Conservation (phyloP, 2,329 filamentous ascomycete species). For the Sporothrix phasma region DNA sequence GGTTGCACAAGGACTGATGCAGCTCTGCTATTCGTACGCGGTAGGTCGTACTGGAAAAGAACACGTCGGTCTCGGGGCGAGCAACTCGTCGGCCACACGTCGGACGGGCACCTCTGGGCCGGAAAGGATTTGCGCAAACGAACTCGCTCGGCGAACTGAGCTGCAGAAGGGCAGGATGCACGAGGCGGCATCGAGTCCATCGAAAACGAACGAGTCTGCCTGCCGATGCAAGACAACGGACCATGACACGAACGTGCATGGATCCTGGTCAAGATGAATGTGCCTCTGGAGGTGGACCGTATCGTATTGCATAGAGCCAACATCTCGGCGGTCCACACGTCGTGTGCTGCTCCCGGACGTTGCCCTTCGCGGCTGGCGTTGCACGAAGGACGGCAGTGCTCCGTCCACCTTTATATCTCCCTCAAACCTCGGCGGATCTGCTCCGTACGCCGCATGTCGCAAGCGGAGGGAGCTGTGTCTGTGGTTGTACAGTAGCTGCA, state of each 20-base stretch:
- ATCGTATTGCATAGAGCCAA: not conserved
- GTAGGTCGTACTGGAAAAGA: not conserved
- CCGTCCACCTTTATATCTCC: not conserved
- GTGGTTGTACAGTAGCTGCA: not conserved
- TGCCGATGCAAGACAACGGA: not conserved
- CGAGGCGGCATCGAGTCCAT: not conserved
- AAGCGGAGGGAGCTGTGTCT: not conserved
- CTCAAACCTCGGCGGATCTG: not conserved
- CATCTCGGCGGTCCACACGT: too few relatives aligned
- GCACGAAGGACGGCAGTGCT: not conserved
- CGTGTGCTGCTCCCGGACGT: not conserved
- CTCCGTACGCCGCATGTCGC: not conserved
- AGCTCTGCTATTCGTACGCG: not conserved
- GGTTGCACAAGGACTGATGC: not conserved
- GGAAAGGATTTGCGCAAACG: not conserved
- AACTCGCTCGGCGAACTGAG: not conserved
- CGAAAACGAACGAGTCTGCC: not conserved
- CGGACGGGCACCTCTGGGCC: not conserved
- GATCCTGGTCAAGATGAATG: too few relatives aligned
- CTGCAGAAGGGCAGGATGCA: not conserved
- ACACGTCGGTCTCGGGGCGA: not conserved
- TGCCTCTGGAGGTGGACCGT: not conserved
- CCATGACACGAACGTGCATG: not conserved
- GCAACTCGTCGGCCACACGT: not conserved
- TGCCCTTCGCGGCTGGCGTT: not conserved